A percentile compares a stretch with the other conserved stretches of the same genome.
These are phyloP conservation scores for Sabuloglossum arenarium DNA, from an alignment of 495 filamentous ascomycete species.

Conservation along the genomic window DNA sequence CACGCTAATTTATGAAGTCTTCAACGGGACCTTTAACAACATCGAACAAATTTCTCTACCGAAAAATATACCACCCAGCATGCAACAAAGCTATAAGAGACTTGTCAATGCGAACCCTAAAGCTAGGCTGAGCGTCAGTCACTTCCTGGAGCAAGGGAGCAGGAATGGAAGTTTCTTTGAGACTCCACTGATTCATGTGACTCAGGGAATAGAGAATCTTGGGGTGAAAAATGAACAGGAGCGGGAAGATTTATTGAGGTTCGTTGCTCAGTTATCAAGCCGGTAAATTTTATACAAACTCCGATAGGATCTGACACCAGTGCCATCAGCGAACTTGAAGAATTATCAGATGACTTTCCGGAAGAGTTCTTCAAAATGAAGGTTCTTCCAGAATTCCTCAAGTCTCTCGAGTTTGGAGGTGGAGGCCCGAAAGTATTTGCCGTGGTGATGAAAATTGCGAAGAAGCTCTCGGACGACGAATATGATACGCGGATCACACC, in stretches of 20 bases:
- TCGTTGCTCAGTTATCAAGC: conserved; percentile 12
- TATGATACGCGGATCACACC: conserved; percentile 71
- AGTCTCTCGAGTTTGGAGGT: conserved; percentile 91
- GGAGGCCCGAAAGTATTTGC: conserved; percentile 82
- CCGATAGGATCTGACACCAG: neutral
- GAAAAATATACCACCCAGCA: conserved; percentile 66
- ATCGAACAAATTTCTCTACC: conserved; percentile 62
- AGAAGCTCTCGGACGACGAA: conserved; percentile 72
- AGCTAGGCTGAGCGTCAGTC: conserved; percentile 55
- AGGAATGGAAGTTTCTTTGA: conserved; percentile 77
- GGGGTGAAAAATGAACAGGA: conserved; percentile 72
- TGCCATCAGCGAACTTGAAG: conserved; percentile 49
- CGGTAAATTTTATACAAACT: neutral
- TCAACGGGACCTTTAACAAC: conserved; percentile 58
- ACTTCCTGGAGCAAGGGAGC: conserved; percentile 78
- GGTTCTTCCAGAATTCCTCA: conserved; percentile 82
- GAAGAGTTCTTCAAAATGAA: conserved; percentile 98
- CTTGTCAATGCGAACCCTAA: conserved; percentile 79
- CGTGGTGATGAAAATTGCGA: conserved; percentile 72
- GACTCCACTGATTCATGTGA: conserved; percentile 72
- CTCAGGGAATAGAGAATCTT: conserved; percentile 78
- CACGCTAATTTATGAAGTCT: conserved; percentile 69
- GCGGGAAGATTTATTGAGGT: conserved; percentile 71
- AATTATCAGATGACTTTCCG: conserved; percentile 78
- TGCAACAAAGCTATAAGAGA: conserved; percentile 78